A percentile compares a stretch with the other conserved stretches of the same genome.
phyloP scores from a whole-genome alignment of 805 yeast species.

The Metschnikowia gelsemii region DNA sequence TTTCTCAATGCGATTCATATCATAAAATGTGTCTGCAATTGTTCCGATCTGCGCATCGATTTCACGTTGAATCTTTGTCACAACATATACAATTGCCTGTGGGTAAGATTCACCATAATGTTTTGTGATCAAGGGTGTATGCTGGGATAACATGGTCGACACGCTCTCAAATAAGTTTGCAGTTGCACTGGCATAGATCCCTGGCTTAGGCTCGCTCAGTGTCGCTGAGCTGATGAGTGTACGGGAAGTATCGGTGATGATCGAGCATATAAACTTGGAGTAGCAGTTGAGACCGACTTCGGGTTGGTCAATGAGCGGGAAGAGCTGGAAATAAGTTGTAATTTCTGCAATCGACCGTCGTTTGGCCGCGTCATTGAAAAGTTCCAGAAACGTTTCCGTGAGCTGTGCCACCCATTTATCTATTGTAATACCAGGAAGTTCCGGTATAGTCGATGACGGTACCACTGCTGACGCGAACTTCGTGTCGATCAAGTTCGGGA shows the following conservation, averaged over 20 bases:
- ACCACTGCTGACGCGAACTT: conserved; percentile 76
- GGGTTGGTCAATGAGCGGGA: conserved; percentile 79
- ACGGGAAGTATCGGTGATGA: conserved; percentile 77
- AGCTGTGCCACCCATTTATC: conserved; percentile 59
- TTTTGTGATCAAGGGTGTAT: conserved; percentile 70
- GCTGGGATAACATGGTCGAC: conserved; percentile 82
- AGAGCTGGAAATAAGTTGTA: conserved; percentile 78
- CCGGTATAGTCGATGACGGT: conserved; percentile 85
- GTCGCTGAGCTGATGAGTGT: conserved; percentile 50
- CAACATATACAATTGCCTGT: conserved; percentile 59
- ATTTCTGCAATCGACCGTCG: conserved; percentile 63
- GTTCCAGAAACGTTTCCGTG: conserved; percentile 52
- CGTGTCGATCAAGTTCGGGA: conserved; percentile 54
- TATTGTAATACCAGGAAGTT: conserved; percentile 61
- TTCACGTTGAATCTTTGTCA: conserved; percentile 76
- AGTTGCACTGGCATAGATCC: conserved; percentile 57
- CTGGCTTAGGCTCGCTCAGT: conserved; percentile 36
- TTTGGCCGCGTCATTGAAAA: conserved; percentile 70
- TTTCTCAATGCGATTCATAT: conserved; percentile 59
- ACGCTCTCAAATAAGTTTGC: conserved; percentile 78
- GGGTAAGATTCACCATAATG: conserved; percentile 59
- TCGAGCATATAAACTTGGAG: conserved; percentile 81
- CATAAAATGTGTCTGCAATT: conserved; percentile 82
- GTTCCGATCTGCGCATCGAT: conserved; percentile 92
- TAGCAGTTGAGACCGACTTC: conserved; percentile 75